Conservation (phyloP, 306 rosid species). For the Trifolium repens region DNA sequence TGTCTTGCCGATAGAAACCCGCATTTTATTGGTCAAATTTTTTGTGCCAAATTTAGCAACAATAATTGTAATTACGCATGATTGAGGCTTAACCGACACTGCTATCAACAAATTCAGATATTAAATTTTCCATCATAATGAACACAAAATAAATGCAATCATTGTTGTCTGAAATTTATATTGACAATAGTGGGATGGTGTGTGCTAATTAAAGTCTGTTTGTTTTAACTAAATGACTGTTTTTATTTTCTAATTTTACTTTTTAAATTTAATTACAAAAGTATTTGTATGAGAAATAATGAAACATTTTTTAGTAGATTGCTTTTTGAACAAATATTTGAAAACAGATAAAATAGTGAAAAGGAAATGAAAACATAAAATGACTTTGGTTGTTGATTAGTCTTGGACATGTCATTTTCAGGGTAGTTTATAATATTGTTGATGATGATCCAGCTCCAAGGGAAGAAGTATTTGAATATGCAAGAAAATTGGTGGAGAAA, state of each 20-base stretch:
- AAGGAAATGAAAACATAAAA: neutral
- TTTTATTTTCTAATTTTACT: neutral
- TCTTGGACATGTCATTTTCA: slow-evolving; percentile 41
- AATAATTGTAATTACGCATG: neutral
- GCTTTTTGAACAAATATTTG: neutral
- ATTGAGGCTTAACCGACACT: neutral
- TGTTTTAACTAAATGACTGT: neutral
- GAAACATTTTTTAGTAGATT: neutral
- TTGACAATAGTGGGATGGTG: neutral
- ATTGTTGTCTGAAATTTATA: neutral
- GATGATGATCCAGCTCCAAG: slow-evolving; percentile 88
- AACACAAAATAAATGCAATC: neutral
- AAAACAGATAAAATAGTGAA: neutral
- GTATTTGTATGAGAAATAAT: neutral
- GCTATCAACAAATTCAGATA: neutral
- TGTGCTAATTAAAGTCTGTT: neutral
- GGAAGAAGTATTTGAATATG: slow-evolving; percentile 80
- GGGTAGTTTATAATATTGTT: slow-evolving; percentile 72
- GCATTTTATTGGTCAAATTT: neutral
- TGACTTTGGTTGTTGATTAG: slow-evolving; percentile 8
- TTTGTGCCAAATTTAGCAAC: slow-evolving; percentile 5
- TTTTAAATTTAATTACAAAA: neutral
- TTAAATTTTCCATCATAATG: slow-evolving; percentile 15
- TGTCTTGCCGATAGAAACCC: slow-evolving; percentile 1
- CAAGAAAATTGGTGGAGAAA: slow-evolving; percentile 66